phyloP scores from a whole-genome alignment of 306 rosid species.

The Albizia julibrissin region DNA sequence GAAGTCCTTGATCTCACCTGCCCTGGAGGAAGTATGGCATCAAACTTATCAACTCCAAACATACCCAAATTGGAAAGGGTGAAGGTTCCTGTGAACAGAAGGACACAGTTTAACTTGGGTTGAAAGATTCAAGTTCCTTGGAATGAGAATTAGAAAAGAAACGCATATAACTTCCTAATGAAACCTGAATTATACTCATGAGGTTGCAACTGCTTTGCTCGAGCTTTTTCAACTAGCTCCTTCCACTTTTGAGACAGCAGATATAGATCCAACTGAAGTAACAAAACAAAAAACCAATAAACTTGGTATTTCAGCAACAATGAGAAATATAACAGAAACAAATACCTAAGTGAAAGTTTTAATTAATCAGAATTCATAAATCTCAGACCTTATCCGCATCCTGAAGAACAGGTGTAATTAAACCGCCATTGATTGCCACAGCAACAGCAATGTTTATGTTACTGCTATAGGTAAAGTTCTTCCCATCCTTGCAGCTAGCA shows the following conservation, averaged over 20 bases:
- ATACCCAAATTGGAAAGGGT: constrained; percentile 93
- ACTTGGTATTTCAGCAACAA: constrained; percentile 23
- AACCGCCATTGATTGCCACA: constrained; percentile 71
- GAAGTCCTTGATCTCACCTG: constrained; percentile 51
- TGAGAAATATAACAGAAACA: background rate
- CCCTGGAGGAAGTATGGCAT: constrained; percentile 98
- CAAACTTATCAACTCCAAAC: constrained; percentile 95
- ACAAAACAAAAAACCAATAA: constrained; percentile 33
- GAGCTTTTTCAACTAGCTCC: constrained; percentile 83
- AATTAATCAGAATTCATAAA: background rate
- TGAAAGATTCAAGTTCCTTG: constrained; percentile 12
- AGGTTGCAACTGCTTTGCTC: constrained; percentile 91
- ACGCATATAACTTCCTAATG: constrained; percentile 39
- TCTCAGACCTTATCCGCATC: constrained; percentile 80
- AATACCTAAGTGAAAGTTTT: background rate
- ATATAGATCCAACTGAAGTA: constrained; percentile 83
- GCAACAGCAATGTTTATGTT: constrained; percentile 69
- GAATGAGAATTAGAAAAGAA: constrained; percentile 19
- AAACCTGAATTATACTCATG: constrained; percentile 85
- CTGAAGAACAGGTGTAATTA: constrained; percentile 77
- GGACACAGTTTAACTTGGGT: background rate
- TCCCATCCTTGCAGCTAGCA: constrained; percentile 67
- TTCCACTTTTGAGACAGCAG: constrained; percentile 89
- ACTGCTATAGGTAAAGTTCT: constrained; percentile 58
- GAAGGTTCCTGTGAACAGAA: constrained; percentile 68